Conservation (phyloP, 208 protist species). For the Leishmania lainsoni region DNA sequence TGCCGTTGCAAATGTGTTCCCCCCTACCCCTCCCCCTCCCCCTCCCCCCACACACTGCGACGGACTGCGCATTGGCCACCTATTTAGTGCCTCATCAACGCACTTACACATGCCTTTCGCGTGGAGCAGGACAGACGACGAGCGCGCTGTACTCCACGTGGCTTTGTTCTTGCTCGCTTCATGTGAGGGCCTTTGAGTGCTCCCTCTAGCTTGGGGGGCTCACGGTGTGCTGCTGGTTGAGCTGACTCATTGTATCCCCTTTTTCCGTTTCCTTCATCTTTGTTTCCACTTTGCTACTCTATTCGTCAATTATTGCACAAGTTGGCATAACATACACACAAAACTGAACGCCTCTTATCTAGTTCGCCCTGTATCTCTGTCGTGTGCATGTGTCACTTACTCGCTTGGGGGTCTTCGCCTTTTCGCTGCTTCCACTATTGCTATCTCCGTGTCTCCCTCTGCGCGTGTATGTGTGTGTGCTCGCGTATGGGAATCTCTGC, state of each 20-base stretch:
- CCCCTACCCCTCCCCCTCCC: no score
- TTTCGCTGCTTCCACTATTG: slow-evolving; percentile 1
- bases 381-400: background rate
- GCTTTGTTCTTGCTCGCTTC: background rate
- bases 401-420: background rate
- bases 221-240: background rate
- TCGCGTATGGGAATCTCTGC: background rate
- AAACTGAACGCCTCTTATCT: background rate
- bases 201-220: background rate
- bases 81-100: background rate
- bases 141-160: background rate
- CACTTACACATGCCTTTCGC: background rate
- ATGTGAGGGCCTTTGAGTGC: background rate
- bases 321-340: no score
- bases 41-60: background rate
- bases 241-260: background rate
- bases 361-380: background rate
- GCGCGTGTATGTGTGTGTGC: background rate
- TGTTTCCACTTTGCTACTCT: background rate
- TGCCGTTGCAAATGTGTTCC: background rate
- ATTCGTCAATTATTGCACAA: background rate
- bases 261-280: background rate
- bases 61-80: background rate
- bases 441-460: background rate
- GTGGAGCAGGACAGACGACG: background rate